phyloP scores from a whole-genome alignment of 2,329 filamentous ascomycete genomes.

The Monilinia laxa region DNA sequence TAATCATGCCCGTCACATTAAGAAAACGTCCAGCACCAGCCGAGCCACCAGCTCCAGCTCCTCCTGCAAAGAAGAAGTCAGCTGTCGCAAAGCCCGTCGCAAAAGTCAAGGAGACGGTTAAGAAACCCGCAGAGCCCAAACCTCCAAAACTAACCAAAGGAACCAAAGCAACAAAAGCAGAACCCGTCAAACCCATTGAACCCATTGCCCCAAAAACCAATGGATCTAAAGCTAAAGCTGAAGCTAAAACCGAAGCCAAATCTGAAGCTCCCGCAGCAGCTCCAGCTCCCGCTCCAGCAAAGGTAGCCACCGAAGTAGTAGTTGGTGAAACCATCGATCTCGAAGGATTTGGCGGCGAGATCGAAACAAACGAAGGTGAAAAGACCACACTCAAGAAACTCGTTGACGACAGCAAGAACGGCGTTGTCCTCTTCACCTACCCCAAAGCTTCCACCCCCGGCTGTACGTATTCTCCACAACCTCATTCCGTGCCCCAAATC shows the following conservation, averaged over 20 bases:
- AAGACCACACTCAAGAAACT: constrained; percentile 79
- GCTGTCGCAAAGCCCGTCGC: constrained; percentile 44
- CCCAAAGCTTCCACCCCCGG: constrained; percentile 92
- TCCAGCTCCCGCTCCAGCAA: constrained; percentile 35
- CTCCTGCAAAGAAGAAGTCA: constrained; percentile 49
- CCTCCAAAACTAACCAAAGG: constrained; percentile 40
- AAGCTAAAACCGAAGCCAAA: constrained; percentile 38
- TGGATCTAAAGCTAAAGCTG: constrained; percentile 36
- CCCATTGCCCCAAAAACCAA: constrained; percentile 47
- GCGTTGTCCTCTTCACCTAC: constrained; percentile 92
- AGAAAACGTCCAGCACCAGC: constrained; percentile 61
- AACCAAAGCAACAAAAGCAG: neutral
- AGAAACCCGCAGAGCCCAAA: constrained; percentile 7
- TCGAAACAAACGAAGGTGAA: constrained; percentile 81
- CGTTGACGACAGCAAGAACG: constrained; percentile 77
- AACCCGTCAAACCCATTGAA: neutral
- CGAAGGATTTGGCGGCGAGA: constrained; percentile 64
- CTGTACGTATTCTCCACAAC: constrained; percentile 59
- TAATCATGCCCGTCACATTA: constrained; percentile 56
- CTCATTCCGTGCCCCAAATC: no score
- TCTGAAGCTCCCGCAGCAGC: constrained; percentile 41
- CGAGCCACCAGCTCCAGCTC: constrained; percentile 46
- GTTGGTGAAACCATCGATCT: constrained; percentile 58
- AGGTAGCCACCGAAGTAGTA: constrained; percentile 42
- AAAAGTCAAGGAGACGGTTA: constrained; percentile 41